phyloP scores from a whole-genome alignment of 345 rosid genomes.

The Hypericum perforatum region DNA sequence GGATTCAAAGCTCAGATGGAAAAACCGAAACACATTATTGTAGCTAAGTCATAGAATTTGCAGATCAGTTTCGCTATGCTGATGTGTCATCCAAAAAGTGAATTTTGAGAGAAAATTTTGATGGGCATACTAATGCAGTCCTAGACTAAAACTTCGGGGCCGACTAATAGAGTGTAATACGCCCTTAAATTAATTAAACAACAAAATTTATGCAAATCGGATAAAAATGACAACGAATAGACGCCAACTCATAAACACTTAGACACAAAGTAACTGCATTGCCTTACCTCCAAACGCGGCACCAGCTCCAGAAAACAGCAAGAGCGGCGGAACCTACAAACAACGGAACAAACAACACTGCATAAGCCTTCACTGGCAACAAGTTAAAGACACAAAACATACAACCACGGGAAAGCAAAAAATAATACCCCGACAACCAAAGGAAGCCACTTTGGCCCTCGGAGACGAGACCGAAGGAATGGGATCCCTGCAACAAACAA shows the following conservation, averaged over 20 bases:
- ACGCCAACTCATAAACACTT: not conserved
- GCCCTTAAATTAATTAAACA: too few relatives aligned
- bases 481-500: constrained; percentile 54
- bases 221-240: too few relatives aligned
- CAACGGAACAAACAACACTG: constrained; percentile 5
- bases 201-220: too few relatives aligned
- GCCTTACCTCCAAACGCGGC: constrained; percentile 85
- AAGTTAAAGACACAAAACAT: not conserved
- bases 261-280: not conserved
- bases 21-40: too few relatives aligned
- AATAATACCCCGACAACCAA: constrained; percentile 56
- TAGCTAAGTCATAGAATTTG: too few relatives aligned
- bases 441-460: constrained; percentile 87
- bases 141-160: too few relatives aligned
- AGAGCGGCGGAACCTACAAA: constrained; percentile 64
- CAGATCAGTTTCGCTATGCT: too few relatives aligned
- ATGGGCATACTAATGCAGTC: too few relatives aligned
- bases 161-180: too few relatives aligned
- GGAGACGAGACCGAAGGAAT: constrained; percentile 50
- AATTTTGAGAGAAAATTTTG: too few relatives aligned
- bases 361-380: not conserved
- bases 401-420: constrained; percentile 4
- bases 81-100: too few relatives aligned
- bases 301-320: constrained; percentile 60
- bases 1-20: too few relatives aligned